Conservation (phyloP, 2,329 filamentous ascomycete genomes). For the Cercospora nicotianae region DNA sequence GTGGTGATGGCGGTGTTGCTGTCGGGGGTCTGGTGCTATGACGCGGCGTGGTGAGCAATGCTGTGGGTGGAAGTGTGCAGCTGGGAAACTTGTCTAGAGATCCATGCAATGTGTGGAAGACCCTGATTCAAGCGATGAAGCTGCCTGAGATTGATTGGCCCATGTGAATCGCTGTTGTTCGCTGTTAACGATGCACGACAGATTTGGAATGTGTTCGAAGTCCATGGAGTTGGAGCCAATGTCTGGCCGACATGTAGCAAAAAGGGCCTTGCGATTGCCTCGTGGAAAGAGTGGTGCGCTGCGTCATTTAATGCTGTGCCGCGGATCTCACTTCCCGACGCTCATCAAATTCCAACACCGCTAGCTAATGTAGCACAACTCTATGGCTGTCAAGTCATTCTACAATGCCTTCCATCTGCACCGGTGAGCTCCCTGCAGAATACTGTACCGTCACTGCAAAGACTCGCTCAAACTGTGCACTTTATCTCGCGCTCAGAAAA, state of each 20-base stretch:
- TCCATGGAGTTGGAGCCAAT: not conserved
- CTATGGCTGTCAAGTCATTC: not conserved
- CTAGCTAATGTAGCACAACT: not conserved
- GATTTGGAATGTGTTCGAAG: not conserved
- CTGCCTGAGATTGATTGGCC: not conserved
- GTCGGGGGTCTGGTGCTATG: not conserved
- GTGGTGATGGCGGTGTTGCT: not conserved
- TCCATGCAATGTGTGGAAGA: conserved; percentile 7
- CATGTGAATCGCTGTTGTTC: not conserved
- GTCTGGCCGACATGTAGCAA: not conserved
- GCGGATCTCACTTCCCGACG: not conserved
- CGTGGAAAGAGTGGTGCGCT: not conserved
- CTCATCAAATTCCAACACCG: not conserved
- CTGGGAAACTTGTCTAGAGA: conserved; percentile 7
- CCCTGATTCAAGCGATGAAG: conserved; percentile 10
- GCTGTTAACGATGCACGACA: not conserved
- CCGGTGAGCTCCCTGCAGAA: not conserved
- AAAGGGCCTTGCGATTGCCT: not conserved
- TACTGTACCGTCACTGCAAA: not conserved
- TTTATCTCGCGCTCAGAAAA: conserved; percentile 4
- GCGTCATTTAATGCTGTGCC: not conserved
- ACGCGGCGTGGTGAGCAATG: not conserved
- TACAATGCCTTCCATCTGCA: not conserved
- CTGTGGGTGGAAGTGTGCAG: conserved; percentile 5
- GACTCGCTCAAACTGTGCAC: not conserved